Conservation (phyloP, 352 stramenopile genomes). For the Pythium dissotocum region DNA sequence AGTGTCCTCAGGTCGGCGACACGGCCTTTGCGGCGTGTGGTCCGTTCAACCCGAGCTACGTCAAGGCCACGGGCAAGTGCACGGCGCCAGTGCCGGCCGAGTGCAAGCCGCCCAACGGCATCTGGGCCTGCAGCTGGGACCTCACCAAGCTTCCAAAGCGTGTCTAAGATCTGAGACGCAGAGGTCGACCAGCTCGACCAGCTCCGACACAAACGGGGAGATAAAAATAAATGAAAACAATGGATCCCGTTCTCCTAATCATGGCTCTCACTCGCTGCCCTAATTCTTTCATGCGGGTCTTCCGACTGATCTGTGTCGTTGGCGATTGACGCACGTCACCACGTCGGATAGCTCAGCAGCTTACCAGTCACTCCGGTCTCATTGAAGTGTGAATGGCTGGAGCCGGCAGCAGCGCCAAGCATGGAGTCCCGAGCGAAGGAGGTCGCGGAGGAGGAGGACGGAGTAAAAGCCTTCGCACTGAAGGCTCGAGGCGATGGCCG, state of each 20-base stretch:
- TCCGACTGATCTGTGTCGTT: too few species aligned
- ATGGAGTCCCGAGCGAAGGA: neutral
- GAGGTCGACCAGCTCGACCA: too few species aligned
- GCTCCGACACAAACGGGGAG: too few species aligned
- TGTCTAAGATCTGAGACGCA: too few species aligned
- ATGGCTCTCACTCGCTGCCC: too few species aligned
- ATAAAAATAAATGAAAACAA: too few species aligned
- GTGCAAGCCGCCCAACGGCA: conserved; percentile 9
- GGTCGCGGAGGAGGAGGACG: neutral
- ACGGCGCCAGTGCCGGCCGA: conserved; percentile 20
- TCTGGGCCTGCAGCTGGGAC: conserved; percentile 24
- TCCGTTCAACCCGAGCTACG: conserved; percentile 16
- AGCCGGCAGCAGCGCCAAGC: neutral
- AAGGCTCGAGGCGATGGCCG: neutral
- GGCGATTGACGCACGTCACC: too few species aligned
- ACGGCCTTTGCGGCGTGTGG: conserved; percentile 24
- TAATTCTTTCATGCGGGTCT: too few species aligned
- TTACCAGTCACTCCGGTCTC: too few species aligned
- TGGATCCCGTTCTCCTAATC: too few species aligned
- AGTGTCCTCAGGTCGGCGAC: conserved; percentile 27
- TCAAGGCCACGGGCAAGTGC: conserved; percentile 21
- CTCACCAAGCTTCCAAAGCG: conserved; percentile 21
- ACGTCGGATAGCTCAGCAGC: too few species aligned
- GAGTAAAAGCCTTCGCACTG: neutral
- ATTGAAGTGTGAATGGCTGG: too few species aligned